phyloP scores from a whole-genome alignment of 768 basidiomycete species.

The Phylloporus sp. region DNA sequence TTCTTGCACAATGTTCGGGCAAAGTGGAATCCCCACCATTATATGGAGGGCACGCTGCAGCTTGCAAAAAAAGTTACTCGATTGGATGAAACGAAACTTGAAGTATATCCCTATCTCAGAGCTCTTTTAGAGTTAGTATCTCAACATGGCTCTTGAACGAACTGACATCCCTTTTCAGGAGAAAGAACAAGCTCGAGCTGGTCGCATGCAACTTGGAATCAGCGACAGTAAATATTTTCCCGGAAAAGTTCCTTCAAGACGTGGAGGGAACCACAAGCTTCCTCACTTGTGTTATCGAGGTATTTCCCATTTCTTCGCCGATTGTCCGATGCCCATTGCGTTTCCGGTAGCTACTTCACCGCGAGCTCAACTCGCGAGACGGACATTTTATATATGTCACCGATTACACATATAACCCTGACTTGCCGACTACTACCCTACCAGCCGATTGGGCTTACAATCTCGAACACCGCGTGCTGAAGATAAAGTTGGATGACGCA shows the following conservation, averaged over 20 bases:
- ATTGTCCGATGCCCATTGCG: neutral
- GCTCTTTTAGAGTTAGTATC: slow-evolving; percentile 48
- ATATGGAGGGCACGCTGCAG: slow-evolving; percentile 50
- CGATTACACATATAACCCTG: slow-evolving; percentile 55
- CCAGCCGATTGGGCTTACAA: slow-evolving; percentile 37
- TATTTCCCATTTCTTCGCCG: slow-evolving; percentile 22
- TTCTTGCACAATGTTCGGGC: slow-evolving; percentile 50
- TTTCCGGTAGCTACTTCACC: slow-evolving; percentile 42
- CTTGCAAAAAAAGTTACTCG: slow-evolving; percentile 39
- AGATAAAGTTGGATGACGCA: slow-evolving; percentile 45
- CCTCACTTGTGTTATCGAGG: slow-evolving; percentile 58
- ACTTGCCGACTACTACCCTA: slow-evolving; percentile 32
- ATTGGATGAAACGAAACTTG: slow-evolving; percentile 39
- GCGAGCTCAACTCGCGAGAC: slow-evolving; percentile 30
- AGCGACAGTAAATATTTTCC: slow-evolving; percentile 30
- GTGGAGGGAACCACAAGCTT: slow-evolving; percentile 37
- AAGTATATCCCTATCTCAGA: slow-evolving; percentile 35
- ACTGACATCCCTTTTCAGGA: slow-evolving; percentile 33
- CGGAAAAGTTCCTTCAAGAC: slow-evolving; percentile 46
- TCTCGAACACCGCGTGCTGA: slow-evolving; percentile 49
- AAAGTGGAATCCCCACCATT: slow-evolving; percentile 33
- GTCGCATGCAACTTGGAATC: slow-evolving; percentile 14
- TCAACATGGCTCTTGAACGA: neutral
- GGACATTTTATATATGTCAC: slow-evolving; percentile 50
- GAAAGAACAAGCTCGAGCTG: slow-evolving; percentile 41